Conservation (phyloP, 2,329 filamentous ascomycete genomes). For the Alternaria conjuncta region DNA sequence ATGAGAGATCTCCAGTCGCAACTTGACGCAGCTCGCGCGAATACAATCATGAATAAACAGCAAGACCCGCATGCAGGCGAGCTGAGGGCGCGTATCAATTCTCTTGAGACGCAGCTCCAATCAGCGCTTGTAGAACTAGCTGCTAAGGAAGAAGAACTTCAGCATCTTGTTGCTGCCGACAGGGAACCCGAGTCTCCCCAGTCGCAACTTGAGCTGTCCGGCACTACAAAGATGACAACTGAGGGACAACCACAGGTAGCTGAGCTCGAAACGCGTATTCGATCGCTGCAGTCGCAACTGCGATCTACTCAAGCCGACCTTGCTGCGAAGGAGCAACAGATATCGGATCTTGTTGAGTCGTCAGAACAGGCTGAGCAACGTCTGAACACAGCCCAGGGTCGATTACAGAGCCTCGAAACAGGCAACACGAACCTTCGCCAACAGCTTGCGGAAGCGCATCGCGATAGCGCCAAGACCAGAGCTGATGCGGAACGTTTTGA, state of each 20-base stretch:
- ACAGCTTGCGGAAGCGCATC: constrained; percentile 42
- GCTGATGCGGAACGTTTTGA: constrained; percentile 36
- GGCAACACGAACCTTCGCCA: constrained; percentile 37
- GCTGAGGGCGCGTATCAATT: constrained; percentile 16
- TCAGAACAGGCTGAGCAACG: constrained; percentile 34
- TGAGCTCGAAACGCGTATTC: constrained; percentile 10
- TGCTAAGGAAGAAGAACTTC: constrained; percentile 1
- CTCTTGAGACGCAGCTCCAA: neutral
- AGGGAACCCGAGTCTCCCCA: neutral
- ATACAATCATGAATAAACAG: constrained; percentile 4
- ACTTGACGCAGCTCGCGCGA: neutral
- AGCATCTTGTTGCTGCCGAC: neutral
- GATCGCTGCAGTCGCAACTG: constrained; percentile 25
- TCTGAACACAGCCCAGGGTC: constrained; percentile 34
- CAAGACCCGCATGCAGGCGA: constrained; percentile 2
- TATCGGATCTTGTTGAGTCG: constrained; percentile 30
- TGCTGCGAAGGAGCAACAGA: constrained; percentile 32
- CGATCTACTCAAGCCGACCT: constrained; percentile 26
- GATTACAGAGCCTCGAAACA: constrained; percentile 38
- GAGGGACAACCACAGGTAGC: constrained; percentile 3
- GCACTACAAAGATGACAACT: neutral
- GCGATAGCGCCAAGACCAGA: constrained; percentile 29
- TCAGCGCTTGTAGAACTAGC: neutral
- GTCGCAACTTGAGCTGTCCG: neutral
- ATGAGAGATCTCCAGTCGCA: neutral